Conservation (phyloP, 2,329 filamentous ascomycete species). For the Ilyonectria mors-panacis region DNA sequence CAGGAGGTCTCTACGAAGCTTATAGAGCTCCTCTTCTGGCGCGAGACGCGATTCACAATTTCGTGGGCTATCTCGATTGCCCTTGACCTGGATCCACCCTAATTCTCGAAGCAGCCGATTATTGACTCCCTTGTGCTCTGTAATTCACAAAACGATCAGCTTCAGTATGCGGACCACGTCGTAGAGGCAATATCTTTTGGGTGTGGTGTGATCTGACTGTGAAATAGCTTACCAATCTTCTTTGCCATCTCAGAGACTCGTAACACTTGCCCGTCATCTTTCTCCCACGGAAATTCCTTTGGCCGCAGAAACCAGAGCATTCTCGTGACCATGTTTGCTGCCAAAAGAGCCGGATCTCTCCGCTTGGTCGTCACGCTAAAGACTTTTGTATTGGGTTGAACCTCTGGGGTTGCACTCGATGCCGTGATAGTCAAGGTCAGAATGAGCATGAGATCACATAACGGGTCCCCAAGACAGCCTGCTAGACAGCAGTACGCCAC, state of each 20-base stretch:
- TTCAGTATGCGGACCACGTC: no score
- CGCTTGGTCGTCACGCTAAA: neutral
- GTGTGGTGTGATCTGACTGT: neutral
- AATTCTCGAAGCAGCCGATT: slow-evolving; percentile 6
- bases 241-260: slow-evolving; percentile 9
- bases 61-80: neutral
- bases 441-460: slow-evolving; percentile 14
- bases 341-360: slow-evolving; percentile 1
- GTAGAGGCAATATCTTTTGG: neutral
- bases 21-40: slow-evolving; percentile 3
- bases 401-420: neutral
- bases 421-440: neutral
- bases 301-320: slow-evolving; percentile 18
- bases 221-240: slow-evolving; percentile 12
- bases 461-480: neutral
- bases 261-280: neutral
- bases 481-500: neutral
- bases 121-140: slow-evolving; percentile 10
- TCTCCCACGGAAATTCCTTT: neutral
- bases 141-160: neutral
- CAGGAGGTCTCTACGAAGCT: neutral
- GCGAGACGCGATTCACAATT: neutral
- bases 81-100: slow-evolving; percentile 6
- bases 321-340: slow-evolving; percentile 3
- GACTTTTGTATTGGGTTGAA: neutral